phyloP scores from a whole-genome alignment of 2,329 filamentous ascomycete species.

The Talaromyces sp. region DNA sequence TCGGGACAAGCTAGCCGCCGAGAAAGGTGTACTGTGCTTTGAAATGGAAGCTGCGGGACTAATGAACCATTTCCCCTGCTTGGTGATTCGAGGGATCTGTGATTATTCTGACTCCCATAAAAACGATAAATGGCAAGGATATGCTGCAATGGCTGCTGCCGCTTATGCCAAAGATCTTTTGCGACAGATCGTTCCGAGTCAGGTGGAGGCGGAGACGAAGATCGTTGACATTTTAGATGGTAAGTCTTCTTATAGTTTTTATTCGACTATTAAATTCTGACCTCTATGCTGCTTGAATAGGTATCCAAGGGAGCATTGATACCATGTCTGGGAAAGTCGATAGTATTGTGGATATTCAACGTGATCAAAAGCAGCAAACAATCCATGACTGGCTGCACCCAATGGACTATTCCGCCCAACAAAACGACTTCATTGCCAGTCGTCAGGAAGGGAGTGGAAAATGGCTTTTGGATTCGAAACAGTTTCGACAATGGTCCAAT shows the following conservation, averaged over 20 bases:
- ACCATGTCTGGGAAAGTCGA: neutral
- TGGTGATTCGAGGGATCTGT: constrained; percentile 39
- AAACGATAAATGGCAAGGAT: constrained; percentile 19
- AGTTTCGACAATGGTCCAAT: constrained; percentile 15
- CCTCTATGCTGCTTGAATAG: neutral
- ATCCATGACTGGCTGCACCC: constrained; percentile 9
- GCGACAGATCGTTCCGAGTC: neutral
- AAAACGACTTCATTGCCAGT: constrained; percentile 7
- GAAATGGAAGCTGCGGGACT: constrained; percentile 29
- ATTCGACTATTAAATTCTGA: neutral
- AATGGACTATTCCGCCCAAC: constrained; percentile 6
- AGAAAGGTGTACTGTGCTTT: constrained; percentile 22
- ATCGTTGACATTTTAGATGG: constrained; percentile 19
- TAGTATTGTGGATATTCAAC: neutral
- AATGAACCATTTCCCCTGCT: constrained; percentile 30
- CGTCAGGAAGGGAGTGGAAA: constrained; percentile 12
- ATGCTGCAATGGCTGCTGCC: constrained; percentile 29
- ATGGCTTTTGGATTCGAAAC: constrained; percentile 15
- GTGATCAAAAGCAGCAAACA: constrained; percentile 5
- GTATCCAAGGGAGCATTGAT: neutral
- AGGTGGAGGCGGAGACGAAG: constrained; percentile 34
- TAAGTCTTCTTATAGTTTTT: neutral
- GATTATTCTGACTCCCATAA: constrained; percentile 39
- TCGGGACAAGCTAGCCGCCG: constrained; percentile 5
- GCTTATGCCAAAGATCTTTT: constrained; percentile 23